These are phyloP conservation scores for Fraxinus baroniana DNA, from an alignment of 305 asterid genomes.

Conservation along the genomic window DNA sequence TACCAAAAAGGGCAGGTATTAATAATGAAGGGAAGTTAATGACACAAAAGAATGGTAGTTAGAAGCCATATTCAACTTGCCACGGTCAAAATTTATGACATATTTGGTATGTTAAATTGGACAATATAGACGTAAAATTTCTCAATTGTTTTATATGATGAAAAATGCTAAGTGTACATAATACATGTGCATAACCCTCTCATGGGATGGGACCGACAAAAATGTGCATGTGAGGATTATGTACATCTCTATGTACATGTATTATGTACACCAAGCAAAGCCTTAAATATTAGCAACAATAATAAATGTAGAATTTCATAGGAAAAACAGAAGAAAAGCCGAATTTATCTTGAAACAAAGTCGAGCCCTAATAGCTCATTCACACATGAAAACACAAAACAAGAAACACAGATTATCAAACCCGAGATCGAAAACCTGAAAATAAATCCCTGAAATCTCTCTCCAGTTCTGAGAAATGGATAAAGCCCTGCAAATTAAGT, in stretches of 20 bases:
- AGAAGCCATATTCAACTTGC: not conserved
- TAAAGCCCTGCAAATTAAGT: constrained; percentile 29
- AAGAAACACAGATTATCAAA: constrained; percentile 33
- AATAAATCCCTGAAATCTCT: constrained; percentile 27
- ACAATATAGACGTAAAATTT: not conserved
- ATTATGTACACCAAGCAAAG: too few relatives aligned
- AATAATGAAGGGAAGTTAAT: not conserved
- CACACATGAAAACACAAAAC: constrained; percentile 23
- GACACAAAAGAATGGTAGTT: not conserved
- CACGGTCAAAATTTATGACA: not conserved
- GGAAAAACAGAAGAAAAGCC: constrained; percentile 30
- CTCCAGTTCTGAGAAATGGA: constrained; percentile 12
- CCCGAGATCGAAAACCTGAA: constrained; percentile 42
- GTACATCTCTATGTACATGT: too few relatives aligned
- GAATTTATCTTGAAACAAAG: constrained; percentile 24
- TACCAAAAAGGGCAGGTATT: not conserved
- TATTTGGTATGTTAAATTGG: not conserved
- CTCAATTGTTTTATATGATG: not conserved
- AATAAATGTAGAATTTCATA: constrained; percentile 18
- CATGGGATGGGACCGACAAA: too few relatives aligned
- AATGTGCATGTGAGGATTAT: too few relatives aligned
- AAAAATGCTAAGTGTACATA: too few relatives aligned
- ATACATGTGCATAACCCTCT: too few relatives aligned
- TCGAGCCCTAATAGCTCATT: constrained; percentile 36
- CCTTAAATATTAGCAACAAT: constrained; percentile 6